Percentiles rank a stretch among this genome's conserved stretches.
phyloP scores from a whole-genome alignment of 2,329 filamentous ascomycete genomes.

The Aspergillus sp. region DNA sequence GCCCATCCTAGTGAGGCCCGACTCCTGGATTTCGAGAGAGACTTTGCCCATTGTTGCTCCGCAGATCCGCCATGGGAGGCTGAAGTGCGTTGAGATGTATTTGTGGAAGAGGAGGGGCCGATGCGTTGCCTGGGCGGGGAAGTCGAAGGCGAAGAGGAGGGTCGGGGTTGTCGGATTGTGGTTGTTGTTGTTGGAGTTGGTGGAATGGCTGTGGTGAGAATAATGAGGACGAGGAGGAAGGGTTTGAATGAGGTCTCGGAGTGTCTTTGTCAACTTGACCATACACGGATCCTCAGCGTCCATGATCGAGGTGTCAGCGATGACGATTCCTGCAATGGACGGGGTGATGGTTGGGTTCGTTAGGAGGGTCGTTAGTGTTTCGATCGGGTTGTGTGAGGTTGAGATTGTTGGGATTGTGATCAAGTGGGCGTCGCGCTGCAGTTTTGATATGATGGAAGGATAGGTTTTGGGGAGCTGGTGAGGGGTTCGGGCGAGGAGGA shows the following conservation, averaged over 20 bases:
- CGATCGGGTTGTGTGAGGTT: background rate
- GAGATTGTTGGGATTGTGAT: background rate
- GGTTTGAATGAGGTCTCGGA: background rate
- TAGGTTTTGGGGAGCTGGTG: background rate
- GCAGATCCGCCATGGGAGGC: conserved; percentile 11
- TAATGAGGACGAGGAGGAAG: conserved; percentile 6
- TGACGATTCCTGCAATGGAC: conserved; percentile 17
- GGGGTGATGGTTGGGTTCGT: background rate
- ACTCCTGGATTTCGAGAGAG: background rate
- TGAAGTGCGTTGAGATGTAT: conserved; percentile 16
- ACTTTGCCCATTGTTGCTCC: conserved; percentile 9
- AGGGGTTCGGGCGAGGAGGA: conserved; percentile 7
- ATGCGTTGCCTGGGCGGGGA: conserved; percentile 12
- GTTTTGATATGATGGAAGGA: conserved; percentile 2
- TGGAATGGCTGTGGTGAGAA: background rate
- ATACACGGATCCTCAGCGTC: conserved; percentile 2
- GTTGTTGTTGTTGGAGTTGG: background rate
- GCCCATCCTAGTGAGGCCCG: conserved; percentile 2
- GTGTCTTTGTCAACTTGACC: background rate
- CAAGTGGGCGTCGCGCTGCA: conserved; percentile 16
- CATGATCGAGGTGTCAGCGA: conserved; percentile 16
- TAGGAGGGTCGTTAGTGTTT: background rate
- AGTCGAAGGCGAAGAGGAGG: conserved; percentile 21
- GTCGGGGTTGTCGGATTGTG: background rate
- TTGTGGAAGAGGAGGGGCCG: conserved; percentile 8